A percentile compares a stretch with the other conserved stretches of the same genome.
phyloP scores from a whole-genome alignment of 2,329 filamentous ascomycete genomes.

The Cladosporium oxysporum region DNA sequence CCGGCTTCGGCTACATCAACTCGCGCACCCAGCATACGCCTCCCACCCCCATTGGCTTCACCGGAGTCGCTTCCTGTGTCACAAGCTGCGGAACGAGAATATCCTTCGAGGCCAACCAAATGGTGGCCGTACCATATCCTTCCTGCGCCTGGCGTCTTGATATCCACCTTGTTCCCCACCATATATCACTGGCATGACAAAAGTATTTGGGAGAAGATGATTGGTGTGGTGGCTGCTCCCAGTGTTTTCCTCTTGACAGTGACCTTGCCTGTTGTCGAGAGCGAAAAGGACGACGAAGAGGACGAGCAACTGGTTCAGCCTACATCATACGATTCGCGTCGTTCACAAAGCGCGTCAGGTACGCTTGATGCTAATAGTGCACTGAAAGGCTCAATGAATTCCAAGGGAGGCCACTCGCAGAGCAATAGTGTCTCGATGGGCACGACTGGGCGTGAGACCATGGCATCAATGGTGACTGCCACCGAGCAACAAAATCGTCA shows the following conservation, averaged over 20 bases:
- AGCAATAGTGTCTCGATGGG: slow-evolving; percentile 22
- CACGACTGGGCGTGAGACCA: slow-evolving; percentile 36
- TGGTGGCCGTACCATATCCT: slow-evolving; percentile 76
- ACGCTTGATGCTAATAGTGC: not conserved
- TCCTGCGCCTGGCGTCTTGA: slow-evolving; percentile 70
- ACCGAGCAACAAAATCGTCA: slow-evolving; percentile 32
- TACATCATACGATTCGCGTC: slow-evolving; percentile 18
- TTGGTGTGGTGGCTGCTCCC: slow-evolving; percentile 81
- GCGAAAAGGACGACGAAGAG: slow-evolving; percentile 53
- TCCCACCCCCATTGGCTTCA: slow-evolving; percentile 55
- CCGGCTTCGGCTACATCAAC: slow-evolving; percentile 47
- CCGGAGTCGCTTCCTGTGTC: slow-evolving; percentile 47
- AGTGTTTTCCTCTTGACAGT: slow-evolving; percentile 88
- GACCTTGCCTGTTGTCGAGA: slow-evolving; percentile 88
- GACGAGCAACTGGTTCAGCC: slow-evolving; percentile 15
- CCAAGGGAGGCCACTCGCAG: slow-evolving; percentile 18
- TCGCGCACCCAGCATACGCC: slow-evolving; percentile 56
- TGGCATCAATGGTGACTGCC: slow-evolving; percentile 36
- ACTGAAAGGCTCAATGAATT: not conserved
- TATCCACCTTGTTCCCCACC: slow-evolving; percentile 81
- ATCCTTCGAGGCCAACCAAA: slow-evolving; percentile 16
- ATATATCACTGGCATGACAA: slow-evolving; percentile 80
- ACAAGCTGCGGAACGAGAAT: slow-evolving; percentile 30
- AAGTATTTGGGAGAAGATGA: slow-evolving; percentile 76
- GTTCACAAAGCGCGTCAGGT: not conserved